These are phyloP conservation scores for Suhomyces tanzawaensis DNA, from an alignment of 805 yeast species.

Conservation along the genomic window DNA sequence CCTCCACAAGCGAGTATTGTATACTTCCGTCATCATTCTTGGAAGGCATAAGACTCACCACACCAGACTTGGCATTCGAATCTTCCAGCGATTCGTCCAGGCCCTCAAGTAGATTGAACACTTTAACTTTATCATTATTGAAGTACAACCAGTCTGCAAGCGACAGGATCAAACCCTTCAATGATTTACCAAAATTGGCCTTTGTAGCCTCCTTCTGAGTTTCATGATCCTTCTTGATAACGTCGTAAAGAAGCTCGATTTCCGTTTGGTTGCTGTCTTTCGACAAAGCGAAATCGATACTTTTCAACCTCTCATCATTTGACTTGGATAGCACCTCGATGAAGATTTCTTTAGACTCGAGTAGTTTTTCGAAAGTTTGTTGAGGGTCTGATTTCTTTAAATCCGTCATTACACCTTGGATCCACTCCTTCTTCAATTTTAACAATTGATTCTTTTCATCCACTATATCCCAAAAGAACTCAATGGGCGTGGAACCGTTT, in stretches of 20 bases:
- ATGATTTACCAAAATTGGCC: slow-evolving; percentile 10
- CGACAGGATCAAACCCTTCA: slow-evolving; percentile 8
- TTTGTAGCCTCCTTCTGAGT: slow-evolving; percentile 13
- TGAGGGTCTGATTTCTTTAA: slow-evolving; percentile 13
- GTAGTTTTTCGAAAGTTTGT: slow-evolving; percentile 14
- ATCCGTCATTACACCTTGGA: slow-evolving; percentile 49
- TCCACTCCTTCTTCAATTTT: slow-evolving; percentile 58
- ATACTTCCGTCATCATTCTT: not conserved
- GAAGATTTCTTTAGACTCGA: slow-evolving; percentile 19
- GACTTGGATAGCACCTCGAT: slow-evolving; percentile 14
- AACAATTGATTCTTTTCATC: slow-evolving; percentile 59
- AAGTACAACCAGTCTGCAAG: slow-evolving; percentile 18
- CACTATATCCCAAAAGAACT: slow-evolving; percentile 70
- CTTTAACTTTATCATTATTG: slow-evolving; percentile 2
- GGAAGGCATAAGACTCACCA: not conserved
- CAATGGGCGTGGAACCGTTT: slow-evolving; percentile 74
- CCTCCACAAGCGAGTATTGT: not conserved
- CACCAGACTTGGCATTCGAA: not conserved
- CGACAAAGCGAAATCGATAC: slow-evolving; percentile 17
- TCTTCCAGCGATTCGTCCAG: not conserved
- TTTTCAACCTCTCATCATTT: slow-evolving; percentile 29
- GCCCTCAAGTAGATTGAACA: too few species aligned
- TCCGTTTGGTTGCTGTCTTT: slow-evolving; percentile 21
- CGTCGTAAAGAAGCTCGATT: slow-evolving; percentile 25
- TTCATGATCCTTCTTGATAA: slow-evolving; percentile 23